Conservation (phyloP, 2,329 filamentous ascomycete genomes). For the Aspergillus eucalypticola region DNA sequence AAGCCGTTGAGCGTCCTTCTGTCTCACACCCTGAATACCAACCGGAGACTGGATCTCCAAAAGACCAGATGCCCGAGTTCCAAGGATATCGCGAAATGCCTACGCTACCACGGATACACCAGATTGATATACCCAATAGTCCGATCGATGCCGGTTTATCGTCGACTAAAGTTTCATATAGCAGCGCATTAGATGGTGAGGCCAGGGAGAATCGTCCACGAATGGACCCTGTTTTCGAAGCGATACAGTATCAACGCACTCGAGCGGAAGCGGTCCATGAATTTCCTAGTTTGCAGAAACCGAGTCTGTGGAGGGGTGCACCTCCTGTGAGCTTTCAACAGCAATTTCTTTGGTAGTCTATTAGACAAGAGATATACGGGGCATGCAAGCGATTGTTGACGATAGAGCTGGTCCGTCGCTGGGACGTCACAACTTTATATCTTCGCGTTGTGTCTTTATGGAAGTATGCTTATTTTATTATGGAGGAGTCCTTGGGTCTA, state of each 20-base stretch:
- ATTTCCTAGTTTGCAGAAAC: conserved; percentile 7
- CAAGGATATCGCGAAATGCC: not conserved
- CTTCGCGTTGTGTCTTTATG: not conserved
- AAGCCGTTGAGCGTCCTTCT: not conserved
- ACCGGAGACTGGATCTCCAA: not conserved
- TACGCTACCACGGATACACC: not conserved
- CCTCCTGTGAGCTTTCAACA: conserved; percentile 34
- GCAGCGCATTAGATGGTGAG: not conserved
- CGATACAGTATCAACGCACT: conserved; percentile 1
- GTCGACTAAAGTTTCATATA: not conserved
- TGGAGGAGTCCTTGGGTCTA: not conserved
- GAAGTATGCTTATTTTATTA: not conserved
- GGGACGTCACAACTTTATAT: not conserved
- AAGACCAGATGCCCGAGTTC: not conserved
- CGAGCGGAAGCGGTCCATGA: not conserved
- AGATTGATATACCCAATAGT: not conserved
- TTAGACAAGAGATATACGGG: not conserved
- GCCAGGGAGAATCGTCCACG: not conserved
- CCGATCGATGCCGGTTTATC: not conserved
- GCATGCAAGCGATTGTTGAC: not conserved
- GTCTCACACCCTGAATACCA: not conserved
- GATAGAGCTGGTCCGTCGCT: not conserved
- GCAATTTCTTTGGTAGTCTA: conserved; percentile 34
- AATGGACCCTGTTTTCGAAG: not conserved
- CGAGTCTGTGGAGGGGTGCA: conserved; percentile 32